Percentiles rank a stretch among this genome's conserved stretches.
Evolutionary conservation across 306 rosid genomes (phyloP).

Genomic region (Adenanthera pavonina): DNA sequence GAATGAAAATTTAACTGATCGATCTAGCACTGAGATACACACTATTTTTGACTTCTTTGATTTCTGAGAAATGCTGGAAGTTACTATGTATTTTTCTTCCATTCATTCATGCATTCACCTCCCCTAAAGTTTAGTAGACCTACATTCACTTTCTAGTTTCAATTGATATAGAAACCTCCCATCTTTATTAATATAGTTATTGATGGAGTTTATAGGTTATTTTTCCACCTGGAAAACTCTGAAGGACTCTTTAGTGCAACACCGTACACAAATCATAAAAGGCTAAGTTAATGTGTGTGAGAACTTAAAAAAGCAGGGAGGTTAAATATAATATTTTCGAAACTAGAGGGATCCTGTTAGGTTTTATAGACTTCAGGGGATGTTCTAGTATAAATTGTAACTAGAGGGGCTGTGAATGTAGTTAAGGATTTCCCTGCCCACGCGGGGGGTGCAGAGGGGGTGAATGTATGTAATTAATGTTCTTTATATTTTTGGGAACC

Average conservation of each 20-base stretch:
- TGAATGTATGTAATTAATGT: not conserved
- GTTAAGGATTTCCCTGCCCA: not conserved
- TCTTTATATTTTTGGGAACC: not conserved
- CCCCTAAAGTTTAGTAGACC: not conserved
- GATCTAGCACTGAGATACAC: constrained; percentile 1
- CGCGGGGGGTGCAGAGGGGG: not conserved
- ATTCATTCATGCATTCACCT: not conserved
- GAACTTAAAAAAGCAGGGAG: not conserved
- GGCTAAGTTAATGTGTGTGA: not conserved
- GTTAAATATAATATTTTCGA: not conserved
- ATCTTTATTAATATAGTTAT: not conserved
- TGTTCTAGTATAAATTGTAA: not conserved
- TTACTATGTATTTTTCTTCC: not conserved
- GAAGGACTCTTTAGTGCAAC: not conserved
- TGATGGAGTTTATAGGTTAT: not conserved
- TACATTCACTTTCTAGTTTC: not conserved
- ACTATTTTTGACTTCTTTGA: constrained; percentile 10
- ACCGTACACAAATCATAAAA: not conserved
- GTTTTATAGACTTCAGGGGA: not conserved
- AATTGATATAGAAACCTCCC: not conserved
- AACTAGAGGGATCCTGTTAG: not conserved
- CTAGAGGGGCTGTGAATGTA: not conserved
- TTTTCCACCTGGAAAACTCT: not conserved
- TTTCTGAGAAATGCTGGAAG: constrained; percentile 3
- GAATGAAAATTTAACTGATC: not conserved